Percentiles rank a stretch among this genome's conserved stretches.
Evolutionary conservation across 805 yeast genomes (phyloP).

Genomic region (Cyberlindnera mycetangii): DNA sequence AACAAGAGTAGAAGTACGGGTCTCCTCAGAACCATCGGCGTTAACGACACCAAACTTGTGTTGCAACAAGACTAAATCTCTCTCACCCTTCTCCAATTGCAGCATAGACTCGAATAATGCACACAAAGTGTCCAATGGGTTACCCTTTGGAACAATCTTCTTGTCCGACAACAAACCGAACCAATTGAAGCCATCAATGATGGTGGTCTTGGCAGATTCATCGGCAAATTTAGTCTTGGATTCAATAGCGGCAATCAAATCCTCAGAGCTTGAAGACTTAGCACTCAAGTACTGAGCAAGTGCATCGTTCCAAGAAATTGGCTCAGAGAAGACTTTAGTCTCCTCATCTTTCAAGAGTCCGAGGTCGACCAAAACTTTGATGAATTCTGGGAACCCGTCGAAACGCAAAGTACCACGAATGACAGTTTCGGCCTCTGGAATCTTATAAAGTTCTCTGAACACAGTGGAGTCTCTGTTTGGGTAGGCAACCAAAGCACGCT

Average conservation of each 20-base stretch:
- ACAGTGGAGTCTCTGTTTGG: conserved; percentile 98
- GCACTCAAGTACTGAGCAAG: conserved; percentile 74
- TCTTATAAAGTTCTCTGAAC: conserved; percentile 85
- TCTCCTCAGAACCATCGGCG: conserved; percentile 88
- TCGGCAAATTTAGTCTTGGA: conserved; percentile 77
- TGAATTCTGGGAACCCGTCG: conserved; percentile 98
- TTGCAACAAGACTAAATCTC: conserved; percentile 92
- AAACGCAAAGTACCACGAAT: conserved; percentile 96
- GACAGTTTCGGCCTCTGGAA: conserved; percentile 97
- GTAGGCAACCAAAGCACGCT: conserved; percentile 67
- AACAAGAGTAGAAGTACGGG: conserved; percentile 92
- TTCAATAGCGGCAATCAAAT: conserved; percentile 71
- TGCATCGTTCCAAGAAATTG: conserved; percentile 86
- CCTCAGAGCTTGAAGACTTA: conserved; percentile 63
- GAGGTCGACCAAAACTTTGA: conserved; percentile 90
- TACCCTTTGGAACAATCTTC: conserved; percentile 81
- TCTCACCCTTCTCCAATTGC: conserved; percentile 95
- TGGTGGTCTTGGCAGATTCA: conserved; percentile 80
- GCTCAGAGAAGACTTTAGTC: conserved; percentile 51
- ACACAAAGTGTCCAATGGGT: conserved; percentile 93
- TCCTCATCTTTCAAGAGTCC: conserved; percentile 86
- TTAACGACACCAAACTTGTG: conserved; percentile 97
- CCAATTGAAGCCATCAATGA: conserved; percentile 89
- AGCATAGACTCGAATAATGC: conserved; percentile 92
- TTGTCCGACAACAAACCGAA: conserved; percentile 83